Evolutionary conservation across 2,329 filamentous ascomycete genomes (phyloP).

Genomic region (Neofusicoccum laricinum): DNA sequence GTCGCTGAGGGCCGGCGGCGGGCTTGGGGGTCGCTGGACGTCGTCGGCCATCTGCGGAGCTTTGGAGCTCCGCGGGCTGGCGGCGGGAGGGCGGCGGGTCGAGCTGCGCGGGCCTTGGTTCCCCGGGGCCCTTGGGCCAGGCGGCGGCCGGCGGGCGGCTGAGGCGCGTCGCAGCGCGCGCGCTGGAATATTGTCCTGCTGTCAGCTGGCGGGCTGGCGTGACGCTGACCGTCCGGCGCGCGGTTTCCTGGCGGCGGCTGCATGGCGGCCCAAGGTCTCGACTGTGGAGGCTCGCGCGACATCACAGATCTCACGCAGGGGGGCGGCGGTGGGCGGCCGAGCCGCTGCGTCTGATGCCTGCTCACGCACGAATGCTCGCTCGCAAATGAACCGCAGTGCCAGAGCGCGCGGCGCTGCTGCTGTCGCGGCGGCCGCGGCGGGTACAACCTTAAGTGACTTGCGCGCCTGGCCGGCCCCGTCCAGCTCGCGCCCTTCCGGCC

Average conservation of each 20-base stretch:
- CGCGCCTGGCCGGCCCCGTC: background rate
- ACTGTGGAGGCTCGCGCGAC: background rate
- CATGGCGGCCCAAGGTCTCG: constrained; percentile 8
- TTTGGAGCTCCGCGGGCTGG: constrained; percentile 1
- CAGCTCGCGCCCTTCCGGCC: too few species aligned
- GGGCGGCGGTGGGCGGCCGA: constrained; percentile 21
- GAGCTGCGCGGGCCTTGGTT: background rate
- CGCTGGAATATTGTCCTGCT: background rate
- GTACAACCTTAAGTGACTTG: background rate
- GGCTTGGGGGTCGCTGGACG: background rate
- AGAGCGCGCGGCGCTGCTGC: background rate
- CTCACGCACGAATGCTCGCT: background rate
- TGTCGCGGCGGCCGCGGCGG: background rate
- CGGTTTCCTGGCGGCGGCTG: background rate
- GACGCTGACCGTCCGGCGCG: background rate
- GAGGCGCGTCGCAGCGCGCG: background rate
- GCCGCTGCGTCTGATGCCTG: constrained; percentile 16
- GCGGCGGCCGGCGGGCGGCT: background rate
- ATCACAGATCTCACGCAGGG: background rate
- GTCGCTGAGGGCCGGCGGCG: background rate
- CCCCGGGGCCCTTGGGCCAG: background rate
- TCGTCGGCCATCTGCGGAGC: constrained; percentile 15
- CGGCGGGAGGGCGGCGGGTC: constrained; percentile 1
- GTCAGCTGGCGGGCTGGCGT: background rate
- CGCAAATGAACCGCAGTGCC: background rate